Base-by-base conservation (phyloP, 2,329 filamentous ascomycete genomes). In the Xylaria hypoxylon region DNA sequence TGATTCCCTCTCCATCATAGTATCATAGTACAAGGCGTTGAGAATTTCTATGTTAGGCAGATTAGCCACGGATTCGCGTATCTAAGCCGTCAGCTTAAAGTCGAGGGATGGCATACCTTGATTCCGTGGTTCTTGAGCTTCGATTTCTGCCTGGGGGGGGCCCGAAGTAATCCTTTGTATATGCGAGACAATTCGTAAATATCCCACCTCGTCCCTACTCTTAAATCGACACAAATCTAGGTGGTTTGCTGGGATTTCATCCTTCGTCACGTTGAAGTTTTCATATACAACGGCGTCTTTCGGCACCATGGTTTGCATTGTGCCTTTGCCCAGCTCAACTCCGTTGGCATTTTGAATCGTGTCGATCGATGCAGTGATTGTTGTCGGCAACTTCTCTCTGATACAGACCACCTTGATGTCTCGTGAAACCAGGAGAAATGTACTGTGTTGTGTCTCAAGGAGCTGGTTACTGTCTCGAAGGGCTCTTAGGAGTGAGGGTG, bases 351-450 rank as follows among this genome's bases (percentile, higher is more conserved):
- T 70, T 19, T 64, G 71, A 8, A 67, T 69, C 10, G 71, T 68
- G 15, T 74, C 72, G 38, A 70, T 59, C 3, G 71, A 73, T 6
- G 65, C 65, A 8, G 62, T 40, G 24, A 75, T 68, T 7, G 71
- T 75, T 22, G 75, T 74, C 0, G 73, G 72, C 13, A 74, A 35
- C 57, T 70, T 74, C 45, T 76, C 75, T 55, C 74, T 67, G 22
- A 76, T 62, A 51, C 75, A 77, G 19, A 77, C 65, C 1, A 77
- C 73, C 50, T 72, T 70, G n/a, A 76, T 77, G 56, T 77, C 74
- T 72, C 74, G 71, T 1, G 75, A 77, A 11, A 77, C 59, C 44
- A 76, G 68, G 5, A 74, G 57, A 50, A 76, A 77, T 10, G 74
- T 75, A 33, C 68, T 71, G 56, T 75, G 74, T 55, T 75, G 71